Evolutionary conservation across 140 eudicot genomes (phyloP), one percentile per base, ranked within the genome.

Genomic region (Cichorium intybus): DNA sequence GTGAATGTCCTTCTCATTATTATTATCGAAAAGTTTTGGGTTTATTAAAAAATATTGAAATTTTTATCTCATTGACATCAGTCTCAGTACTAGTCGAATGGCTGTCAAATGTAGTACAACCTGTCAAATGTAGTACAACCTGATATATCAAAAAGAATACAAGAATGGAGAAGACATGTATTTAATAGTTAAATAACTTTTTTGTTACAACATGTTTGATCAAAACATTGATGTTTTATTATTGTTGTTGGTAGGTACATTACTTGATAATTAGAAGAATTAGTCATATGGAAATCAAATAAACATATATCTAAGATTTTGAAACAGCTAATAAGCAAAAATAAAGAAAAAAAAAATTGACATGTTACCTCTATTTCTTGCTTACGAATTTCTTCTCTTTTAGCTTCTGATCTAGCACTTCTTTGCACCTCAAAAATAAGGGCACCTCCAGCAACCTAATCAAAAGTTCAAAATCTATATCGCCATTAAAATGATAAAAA

Each of bases 341-440:
- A n/a, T n/a, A n/a, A n/a, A n/a, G n/a, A n/a, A n/a, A n/a, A 58
- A 60, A 52, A 60, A 24, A 55, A 9, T 26, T 39, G 15, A 55
- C 28, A 34, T 22, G 49, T 73, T 75, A 89, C 97, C 91, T 85
- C 83, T 39, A 86, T 12, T 79, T 89, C 95, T 68, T 73, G 81
- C 71, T 58, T 85, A 33, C 91, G 88, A 10, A 74, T 28, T 62
- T 81, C 95, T 80, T 89, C 97, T 61, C 86, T 89, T 63, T 77
- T 89, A 55, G 96, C 96, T 68, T 88, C 96, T 53, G 95, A 82
- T 67, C 87, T 81, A 58, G 95, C 47, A 74, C 77, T 83, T 75
- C 97, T 83, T 64, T 85, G 95, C 72, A 83, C 91, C 80, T 89
- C 97, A 79, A 80, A 89, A 2, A 82, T 69, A 31, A 89, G 17